phyloP scores from a whole-genome alignment of 139 green algal genomes.

The Haematococcus lacustris region DNA sequence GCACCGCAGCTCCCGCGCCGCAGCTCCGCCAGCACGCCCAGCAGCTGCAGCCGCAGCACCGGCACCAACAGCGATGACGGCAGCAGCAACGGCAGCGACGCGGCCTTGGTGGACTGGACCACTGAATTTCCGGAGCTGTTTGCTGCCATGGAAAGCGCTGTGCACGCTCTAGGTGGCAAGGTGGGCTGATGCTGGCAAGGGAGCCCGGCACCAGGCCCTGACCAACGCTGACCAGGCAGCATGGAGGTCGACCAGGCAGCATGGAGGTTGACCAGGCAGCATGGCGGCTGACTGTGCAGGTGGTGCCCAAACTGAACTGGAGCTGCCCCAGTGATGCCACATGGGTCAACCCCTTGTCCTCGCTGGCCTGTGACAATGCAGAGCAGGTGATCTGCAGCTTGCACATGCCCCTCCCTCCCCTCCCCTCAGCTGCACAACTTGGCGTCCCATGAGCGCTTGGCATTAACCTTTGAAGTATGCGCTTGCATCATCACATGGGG shows the following conservation, averaged over 20 bases:
- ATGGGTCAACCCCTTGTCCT: conserved; percentile 61
- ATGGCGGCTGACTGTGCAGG: conserved; percentile 32
- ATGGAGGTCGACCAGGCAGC: background rate
- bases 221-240: too few species aligned
- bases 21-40: too few species aligned
- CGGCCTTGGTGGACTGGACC: background rate
- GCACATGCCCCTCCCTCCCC: background rate
- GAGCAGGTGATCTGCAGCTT: conserved; percentile 27
- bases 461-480: background rate
- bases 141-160: background rate
- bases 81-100: too few species aligned
- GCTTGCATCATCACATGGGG: background rate
- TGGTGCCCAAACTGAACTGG: conserved; percentile 90
- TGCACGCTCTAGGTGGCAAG: background rate
- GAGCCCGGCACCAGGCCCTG: background rate
- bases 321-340: conserved; percentile 78
- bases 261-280: background rate
- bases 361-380: conserved; percentile 27
- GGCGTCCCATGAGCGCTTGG: background rate
- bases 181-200: background rate
- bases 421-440: background rate
- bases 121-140: background rate
- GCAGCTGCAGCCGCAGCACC: too few species aligned
- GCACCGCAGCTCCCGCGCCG: too few species aligned
- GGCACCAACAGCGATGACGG: too few species aligned